These are phyloP conservation scores for Geotrichum klebahnii DNA, from an alignment of 1,139 yeast genomes.

Conservation along the genomic window DNA sequence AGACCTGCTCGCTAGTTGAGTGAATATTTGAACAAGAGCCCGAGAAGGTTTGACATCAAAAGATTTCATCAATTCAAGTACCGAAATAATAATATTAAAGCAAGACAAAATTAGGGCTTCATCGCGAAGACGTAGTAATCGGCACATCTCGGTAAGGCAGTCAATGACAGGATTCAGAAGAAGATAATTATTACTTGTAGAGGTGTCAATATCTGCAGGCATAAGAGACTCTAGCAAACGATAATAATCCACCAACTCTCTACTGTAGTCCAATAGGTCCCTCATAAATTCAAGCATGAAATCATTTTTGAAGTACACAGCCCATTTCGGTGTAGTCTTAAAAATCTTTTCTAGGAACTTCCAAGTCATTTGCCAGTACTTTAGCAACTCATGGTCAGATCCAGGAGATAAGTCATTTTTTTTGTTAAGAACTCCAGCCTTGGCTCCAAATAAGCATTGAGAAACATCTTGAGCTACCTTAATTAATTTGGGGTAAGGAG, in stretches of 20 bases:
- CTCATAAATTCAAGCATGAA: conserved; percentile 75
- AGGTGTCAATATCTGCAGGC: conserved; percentile 29
- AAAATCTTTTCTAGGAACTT: conserved; percentile 64
- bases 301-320: conserved; percentile 51
- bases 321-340: conserved; percentile 69
- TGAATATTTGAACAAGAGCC: conserved; percentile 27
- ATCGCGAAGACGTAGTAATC: conserved; percentile 82
- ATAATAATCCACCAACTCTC: conserved; percentile 60
- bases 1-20: conserved; percentile 27
- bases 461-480: conserved; percentile 71
- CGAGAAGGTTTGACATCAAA: conserved; percentile 33
- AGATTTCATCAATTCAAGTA: conserved; percentile 33
- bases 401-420: conserved; percentile 29
- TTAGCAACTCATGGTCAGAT: conserved; percentile 32
- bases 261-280: conserved; percentile 78
- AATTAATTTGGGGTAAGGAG: conserved; percentile 73
- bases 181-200: conserved; percentile 27
- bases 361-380: conserved; percentile 72
- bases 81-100: conserved; percentile 58
- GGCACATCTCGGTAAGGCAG: conserved; percentile 48
- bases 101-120: conserved; percentile 68
- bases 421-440: conserved; percentile 50
- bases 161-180: conserved; percentile 32
- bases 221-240: conserved; percentile 49
- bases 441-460: conserved; percentile 61